Base-by-base conservation (phyloP, 495 filamentous ascomycete species). In the Penicillium taxi region DNA sequence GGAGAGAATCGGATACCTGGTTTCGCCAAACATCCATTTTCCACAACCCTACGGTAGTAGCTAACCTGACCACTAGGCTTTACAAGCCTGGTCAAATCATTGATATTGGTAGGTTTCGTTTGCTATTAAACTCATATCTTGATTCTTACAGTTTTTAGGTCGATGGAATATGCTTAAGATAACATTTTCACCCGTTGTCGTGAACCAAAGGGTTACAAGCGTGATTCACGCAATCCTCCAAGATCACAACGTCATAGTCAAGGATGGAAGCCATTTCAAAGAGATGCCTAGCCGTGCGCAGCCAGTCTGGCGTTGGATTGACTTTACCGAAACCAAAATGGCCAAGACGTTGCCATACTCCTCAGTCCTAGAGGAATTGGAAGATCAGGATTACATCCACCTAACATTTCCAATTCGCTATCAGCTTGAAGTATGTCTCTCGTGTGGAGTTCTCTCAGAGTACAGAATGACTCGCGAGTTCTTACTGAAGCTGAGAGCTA, bases 381-480 rank as follows among this genome's bases (percentile, higher is more conserved):
- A 50, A 2, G 43, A 72, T 18, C 45, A 66, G 3, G 50, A 58
- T 0, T 59, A 58, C 37, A 36, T 68, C 1, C 41, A 63, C 15
- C 66, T 98, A 3, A 64, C 77, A 0, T 96, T 88, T 31, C 54
- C 76, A 1, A 75, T 90, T 2, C 77, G 85, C 6, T 96, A 96
- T 50, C 90, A 94, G 57, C 73, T 98, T 0, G 89, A 96, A 57
- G 89, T 86, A 0, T 96, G 90, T 53, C 70, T 96, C 6, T 94
- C 88, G 0, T 72, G 84, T 14, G 77, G 79, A 1, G 63, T 73
- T n/a, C 61, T 98, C n/a, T 81, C 80, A 34, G 88, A 94, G 56
- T 74, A 81, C 52, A 84, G 78, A 33, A 71, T 95, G 35, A 70
- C 61, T 5, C 51, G 59, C 4, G 63, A 74, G 6, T 96, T 94